Evolutionary conservation across 1,139 yeast species (phyloP), one percentile per base, ranked within the genome.

Genomic region (Lodderomyces margitis): DNA sequence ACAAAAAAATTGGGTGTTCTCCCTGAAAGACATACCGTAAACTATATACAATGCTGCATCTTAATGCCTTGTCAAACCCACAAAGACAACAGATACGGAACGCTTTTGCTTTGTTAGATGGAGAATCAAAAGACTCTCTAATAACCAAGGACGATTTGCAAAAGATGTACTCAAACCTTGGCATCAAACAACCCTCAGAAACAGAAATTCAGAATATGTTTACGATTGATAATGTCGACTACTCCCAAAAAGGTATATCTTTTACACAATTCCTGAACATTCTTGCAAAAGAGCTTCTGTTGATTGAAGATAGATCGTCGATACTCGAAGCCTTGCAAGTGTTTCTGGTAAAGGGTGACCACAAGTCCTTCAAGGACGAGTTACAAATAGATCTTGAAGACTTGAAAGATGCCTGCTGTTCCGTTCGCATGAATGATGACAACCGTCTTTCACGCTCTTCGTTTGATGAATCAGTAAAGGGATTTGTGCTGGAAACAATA

Each of bases 191-290:
- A 3, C 79, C 81, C 2, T 45, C 61, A 9, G 65, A 70, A 11
- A 61, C 61, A 0, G 75, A 78, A 54, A 54, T 85, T 27, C 55
- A 62, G 1, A 43, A 59, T 28, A 80, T 87, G 83, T 61, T 87
- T 11, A 50, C 56, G 1, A 58, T 59, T 7, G 64, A 53, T 10
- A 58, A 59, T 11, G 35, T 43, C 34, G 38, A 44, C 43, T 38
- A 41, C 42, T 24, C 53, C 45, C 54, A 56, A 19, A 54, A 56
- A 8, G 78, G 79, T n/a, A 53, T 88, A 31, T 79, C 80, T 34
- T 87, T 89, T 55, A 81, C 94, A 3, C 78, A 77, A 38, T 91
- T 82, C 58, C 67, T 86, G 55, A 78, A 83, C 4, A 66, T 82
- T 34, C 80, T 91, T 83, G 80, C 88, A 2, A 64, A 65, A 5